phyloP scores from a whole-genome alignment of 2,329 filamentous ascomycete genomes.

The Colletotrichum tofieldiae region DNA sequence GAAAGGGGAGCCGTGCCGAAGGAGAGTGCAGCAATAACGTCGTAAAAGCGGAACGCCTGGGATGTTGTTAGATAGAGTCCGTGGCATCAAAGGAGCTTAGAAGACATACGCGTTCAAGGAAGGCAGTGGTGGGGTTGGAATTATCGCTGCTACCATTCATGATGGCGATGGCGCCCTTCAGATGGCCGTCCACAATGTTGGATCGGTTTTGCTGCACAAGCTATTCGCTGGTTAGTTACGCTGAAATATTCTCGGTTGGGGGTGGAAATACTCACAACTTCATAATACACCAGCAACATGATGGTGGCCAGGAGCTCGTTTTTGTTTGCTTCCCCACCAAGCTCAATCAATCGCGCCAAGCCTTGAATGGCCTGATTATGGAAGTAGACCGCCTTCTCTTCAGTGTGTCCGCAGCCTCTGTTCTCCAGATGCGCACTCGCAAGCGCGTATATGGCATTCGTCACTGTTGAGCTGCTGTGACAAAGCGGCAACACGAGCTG shows the following conservation, averaged over 20 bases:
- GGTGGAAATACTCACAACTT: conserved; percentile 67
- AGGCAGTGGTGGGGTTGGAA: conserved; percentile 67
- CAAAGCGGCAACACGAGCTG: conserved; percentile 75
- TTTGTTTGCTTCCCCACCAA: conserved; percentile 63
- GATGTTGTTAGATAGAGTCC: neutral
- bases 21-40: conserved; percentile 75
- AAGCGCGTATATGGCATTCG: conserved; percentile 88
- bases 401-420: conserved; percentile 59
- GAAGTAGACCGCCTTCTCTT: conserved; percentile 72
- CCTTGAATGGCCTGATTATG: conserved; percentile 74
- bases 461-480: conserved; percentile 71
- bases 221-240: conserved; percentile 53
- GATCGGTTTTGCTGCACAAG: conserved; percentile 73
- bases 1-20: conserved; percentile 72
- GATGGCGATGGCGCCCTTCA: conserved; percentile 74
- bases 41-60: conserved; percentile 76
- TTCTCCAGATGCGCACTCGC: conserved; percentile 88
- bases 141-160: conserved; percentile 66
- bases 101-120: conserved; percentile 69
- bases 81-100: neutral
- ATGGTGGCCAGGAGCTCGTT: conserved; percentile 75
- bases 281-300: conserved; percentile 75
- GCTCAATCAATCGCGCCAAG: conserved; percentile 70
- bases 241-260: too few relatives aligned
- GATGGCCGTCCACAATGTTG: conserved; percentile 73